Base-by-base conservation (phyloP, 257 asterid species). In the Eucommia ulmoides region DNA sequence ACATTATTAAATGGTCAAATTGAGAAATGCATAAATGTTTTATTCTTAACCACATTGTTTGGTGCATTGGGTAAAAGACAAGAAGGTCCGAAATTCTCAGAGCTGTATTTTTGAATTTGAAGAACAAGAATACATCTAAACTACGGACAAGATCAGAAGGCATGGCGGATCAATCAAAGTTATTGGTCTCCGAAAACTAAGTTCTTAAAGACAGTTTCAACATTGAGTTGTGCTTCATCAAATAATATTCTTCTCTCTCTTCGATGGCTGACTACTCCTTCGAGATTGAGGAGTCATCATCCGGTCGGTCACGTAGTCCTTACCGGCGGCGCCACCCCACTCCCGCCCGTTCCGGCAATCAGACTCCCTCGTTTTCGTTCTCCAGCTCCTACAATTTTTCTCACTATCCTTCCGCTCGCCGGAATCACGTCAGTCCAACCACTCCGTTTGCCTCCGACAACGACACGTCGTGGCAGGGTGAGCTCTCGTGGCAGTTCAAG, bases 401-500 rank as follows among this genome's bases (percentile, higher is more conserved):
- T 7, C 68, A 50, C 0, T 12, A 47, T 23, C 52, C 14, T 19
- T 23, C 51, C 23, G 52, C 54, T 7, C 65, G 52, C 1, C 56
- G 65, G 23, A 70, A 29, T 25, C 79, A 69, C 9, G 56, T 72
- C 15, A n/a, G n/a, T n/a, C 95, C 87, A 0, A 51, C 74, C 49
- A 68, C 73, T 62, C 81, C 91, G 19, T 84, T 84, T 22, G 91
- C 81, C 26, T 53, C 91, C 2, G 84, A 73, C 15, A 70, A 68
- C 24, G 88, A 79, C 69, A 45, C 62, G 64, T 75, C 84, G 4
- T 85, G 95, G 95, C 77, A 73, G 33, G 72, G 73, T 1, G 83
- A 67, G 70, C 76, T 85, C 0, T 85, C 92, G 1, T 85, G 96
- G 96, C 87, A 79, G 55, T 54, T 80, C 22, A 74, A 75, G 61